A percentile compares a stretch with the other conserved stretches of the same genome.
Evolutionary conservation across 495 filamentous ascomycete species (phyloP).

Genomic region (Daldinia decipiens): DNA sequence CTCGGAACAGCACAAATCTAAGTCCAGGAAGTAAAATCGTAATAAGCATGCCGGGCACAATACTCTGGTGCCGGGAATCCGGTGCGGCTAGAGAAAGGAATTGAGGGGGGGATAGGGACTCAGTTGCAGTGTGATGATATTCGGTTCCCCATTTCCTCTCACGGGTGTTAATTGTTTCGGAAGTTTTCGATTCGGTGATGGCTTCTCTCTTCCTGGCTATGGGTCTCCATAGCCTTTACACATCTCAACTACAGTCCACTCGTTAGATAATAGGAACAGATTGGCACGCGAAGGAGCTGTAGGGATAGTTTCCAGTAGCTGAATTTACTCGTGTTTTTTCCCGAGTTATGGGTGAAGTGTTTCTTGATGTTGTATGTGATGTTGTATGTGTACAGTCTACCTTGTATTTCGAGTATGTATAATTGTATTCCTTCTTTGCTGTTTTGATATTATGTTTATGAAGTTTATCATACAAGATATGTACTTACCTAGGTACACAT

Average conservation of each 20-base stretch:
- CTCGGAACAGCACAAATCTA: slow-evolving; percentile 52
- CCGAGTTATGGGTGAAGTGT: not conserved
- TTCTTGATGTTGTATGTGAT: not conserved
- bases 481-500: too few species aligned
- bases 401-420: not conserved
- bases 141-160: slow-evolving; percentile 9
- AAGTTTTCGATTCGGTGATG: slow-evolving; percentile 17
- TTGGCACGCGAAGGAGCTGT: slow-evolving; percentile 37
- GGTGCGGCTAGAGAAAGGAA: not conserved
- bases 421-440: not conserved
- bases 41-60: not conserved
- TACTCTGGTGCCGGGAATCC: not conserved
- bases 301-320: slow-evolving; percentile 36
- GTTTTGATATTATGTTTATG: not conserved
- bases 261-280: slow-evolving; percentile 43
- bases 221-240: slow-evolving; percentile 10
- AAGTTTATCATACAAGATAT: not conserved
- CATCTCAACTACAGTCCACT: slow-evolving; percentile 36
- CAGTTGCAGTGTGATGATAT: slow-evolving; percentile 27
- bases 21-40: slow-evolving; percentile 49
- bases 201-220: slow-evolving; percentile 12
- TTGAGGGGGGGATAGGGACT: slow-evolving; percentile 4
- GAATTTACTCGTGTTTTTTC: slow-evolving; percentile 28
- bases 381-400: not conserved
- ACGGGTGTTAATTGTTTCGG: slow-evolving; percentile 1